phyloP scores from a whole-genome alignment of 257 asterid species.

The Salvia hispanica region DNA sequence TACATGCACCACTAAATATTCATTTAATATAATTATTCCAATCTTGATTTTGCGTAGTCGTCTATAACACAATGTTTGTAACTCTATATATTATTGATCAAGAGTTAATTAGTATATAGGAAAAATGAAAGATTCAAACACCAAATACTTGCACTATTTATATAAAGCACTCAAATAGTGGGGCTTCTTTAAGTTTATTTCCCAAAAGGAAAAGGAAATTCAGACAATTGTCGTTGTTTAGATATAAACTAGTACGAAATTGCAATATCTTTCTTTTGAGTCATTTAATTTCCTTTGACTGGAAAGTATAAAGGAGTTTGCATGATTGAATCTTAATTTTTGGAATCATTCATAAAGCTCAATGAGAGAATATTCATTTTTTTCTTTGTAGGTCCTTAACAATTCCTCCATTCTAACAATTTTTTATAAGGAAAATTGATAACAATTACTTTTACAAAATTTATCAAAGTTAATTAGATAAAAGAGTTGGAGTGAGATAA shows the following conservation, averaged over 20 bases:
- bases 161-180: not conserved
- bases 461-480: not conserved
- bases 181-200: constrained; percentile 6
- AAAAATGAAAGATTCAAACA: not conserved
- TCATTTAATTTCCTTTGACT: constrained; percentile 29
- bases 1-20: not conserved
- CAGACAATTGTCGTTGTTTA: constrained; percentile 11
- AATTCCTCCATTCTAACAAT: not conserved
- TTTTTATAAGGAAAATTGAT: not conserved
- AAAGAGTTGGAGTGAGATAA: too few species aligned
- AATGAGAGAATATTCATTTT: constrained; percentile 21
- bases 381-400: not conserved
- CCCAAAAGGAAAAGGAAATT: not conserved
- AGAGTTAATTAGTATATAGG: not conserved
- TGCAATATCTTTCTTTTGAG: constrained; percentile 22
- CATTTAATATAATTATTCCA: not conserved
- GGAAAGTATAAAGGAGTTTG: not conserved
- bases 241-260: not conserved
- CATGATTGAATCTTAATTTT: constrained; percentile 26
- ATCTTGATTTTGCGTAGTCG: not conserved
- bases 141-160: not conserved
- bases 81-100: not conserved
- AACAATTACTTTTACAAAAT: not conserved
- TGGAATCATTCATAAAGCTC: constrained; percentile 22
- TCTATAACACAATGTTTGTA: constrained; percentile 11